Evolutionary conservation across 2,329 filamentous ascomycete genomes (phyloP).

Genomic region (Samsoniella hepiali): DNA sequence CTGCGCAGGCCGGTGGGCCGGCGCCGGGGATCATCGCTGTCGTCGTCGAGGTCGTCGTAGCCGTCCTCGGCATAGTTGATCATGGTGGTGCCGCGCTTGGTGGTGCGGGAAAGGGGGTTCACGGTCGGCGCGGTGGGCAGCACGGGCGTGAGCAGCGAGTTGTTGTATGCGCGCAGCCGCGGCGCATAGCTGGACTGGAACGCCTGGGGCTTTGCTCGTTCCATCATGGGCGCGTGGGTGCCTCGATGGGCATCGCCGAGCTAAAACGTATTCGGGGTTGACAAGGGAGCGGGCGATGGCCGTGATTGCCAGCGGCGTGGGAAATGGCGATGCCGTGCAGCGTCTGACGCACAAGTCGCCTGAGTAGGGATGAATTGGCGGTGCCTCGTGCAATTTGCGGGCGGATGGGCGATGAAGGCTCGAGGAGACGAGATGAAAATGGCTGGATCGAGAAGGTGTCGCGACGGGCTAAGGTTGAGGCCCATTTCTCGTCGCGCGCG

Average conservation of each 20-base stretch:
- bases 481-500: constrained; percentile 33
- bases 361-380: background rate
- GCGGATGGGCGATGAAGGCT: constrained; percentile 9
- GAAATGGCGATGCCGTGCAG: background rate
- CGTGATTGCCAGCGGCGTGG: background rate
- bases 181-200: constrained; percentile 91
- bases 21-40: constrained; percentile 72
- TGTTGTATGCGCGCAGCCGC: constrained; percentile 83
- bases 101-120: constrained; percentile 73
- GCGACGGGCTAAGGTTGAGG: constrained; percentile 14
- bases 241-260: constrained; percentile 11
- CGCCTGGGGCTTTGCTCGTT: constrained; percentile 66
- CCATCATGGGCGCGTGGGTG: constrained; percentile 39
- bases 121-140: constrained; percentile 65
- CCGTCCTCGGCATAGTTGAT: constrained; percentile 99
- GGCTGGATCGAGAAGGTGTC: constrained; percentile 16
- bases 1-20: constrained; percentile 82
- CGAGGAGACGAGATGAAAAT: constrained; percentile 4
- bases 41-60: constrained; percentile 73
- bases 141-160: constrained; percentile 84
- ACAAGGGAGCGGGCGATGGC: constrained; percentile 3
- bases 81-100: constrained; percentile 91
- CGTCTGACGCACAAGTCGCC: background rate
- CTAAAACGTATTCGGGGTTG: background rate
- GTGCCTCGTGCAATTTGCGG: background rate